phyloP scores from a whole-genome alignment of 352 stramenopile species.

The Globisporangium megalacanthum region DNA sequence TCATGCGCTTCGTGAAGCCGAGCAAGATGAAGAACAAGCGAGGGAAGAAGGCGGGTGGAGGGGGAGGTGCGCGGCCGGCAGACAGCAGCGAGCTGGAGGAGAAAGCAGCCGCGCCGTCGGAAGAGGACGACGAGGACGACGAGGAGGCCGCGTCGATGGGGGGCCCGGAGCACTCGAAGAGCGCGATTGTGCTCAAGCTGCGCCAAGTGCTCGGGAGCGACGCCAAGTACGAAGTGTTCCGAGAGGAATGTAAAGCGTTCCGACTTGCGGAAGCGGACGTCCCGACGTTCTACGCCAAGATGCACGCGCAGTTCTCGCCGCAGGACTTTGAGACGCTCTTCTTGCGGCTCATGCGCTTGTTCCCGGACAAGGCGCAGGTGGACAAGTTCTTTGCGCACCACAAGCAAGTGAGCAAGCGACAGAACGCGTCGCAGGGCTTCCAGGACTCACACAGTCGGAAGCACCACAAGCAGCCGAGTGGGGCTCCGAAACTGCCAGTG shows the following conservation, averaged over 20 bases:
- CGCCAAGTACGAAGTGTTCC: conserved; percentile 82
- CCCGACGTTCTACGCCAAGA: conserved; percentile 71
- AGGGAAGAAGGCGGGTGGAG: conserved; percentile 29
- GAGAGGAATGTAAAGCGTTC: conserved; percentile 70
- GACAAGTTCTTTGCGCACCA: conserved; percentile 61
- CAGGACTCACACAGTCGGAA: conserved; percentile 36
- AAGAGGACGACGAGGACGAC: conserved; percentile 23
- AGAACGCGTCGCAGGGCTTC: conserved; percentile 30
- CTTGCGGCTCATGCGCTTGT: conserved; percentile 70
- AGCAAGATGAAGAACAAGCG: conserved; percentile 51
- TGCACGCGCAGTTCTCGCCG: conserved; percentile 51
- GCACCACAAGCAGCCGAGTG: conserved; percentile 24
- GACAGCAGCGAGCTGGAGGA: conserved; percentile 34
- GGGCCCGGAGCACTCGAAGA: conserved; percentile 48
- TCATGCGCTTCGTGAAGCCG: conserved; percentile 76
- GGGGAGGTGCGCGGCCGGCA: neutral
- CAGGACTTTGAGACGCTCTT: conserved; percentile 72
- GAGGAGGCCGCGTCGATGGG: conserved; percentile 30
- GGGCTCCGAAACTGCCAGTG: conserved; percentile 16
- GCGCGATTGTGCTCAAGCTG: conserved; percentile 71
- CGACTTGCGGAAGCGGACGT: conserved; percentile 47
- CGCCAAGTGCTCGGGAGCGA: conserved; percentile 68
- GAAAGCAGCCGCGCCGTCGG: conserved; percentile 23
- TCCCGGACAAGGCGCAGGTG: conserved; percentile 57
- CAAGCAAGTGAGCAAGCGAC: conserved; percentile 38